Conservation (phyloP, 495 filamentous ascomycete genomes). For the Xanthoparmelia taractica region DNA sequence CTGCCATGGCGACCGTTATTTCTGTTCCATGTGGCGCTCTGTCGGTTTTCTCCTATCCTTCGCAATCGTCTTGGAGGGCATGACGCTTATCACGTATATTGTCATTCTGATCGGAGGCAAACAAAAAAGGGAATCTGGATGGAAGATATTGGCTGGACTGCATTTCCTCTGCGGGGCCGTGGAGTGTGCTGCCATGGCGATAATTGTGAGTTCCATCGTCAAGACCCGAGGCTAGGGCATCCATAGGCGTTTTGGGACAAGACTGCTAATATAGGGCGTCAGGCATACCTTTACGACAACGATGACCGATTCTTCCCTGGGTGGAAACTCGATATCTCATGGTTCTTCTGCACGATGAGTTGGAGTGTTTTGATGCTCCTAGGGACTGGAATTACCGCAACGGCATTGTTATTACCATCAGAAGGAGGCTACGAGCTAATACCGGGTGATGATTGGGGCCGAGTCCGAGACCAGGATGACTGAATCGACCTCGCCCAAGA, state of each 20-base stretch:
- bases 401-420: constrained; percentile 59
- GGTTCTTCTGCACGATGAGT: constrained; percentile 67
- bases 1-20: constrained; percentile 65
- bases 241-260: too few relatives aligned
- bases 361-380: constrained; percentile 58
- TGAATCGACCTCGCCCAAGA: neutral
- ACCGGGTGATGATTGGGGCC: constrained; percentile 31
- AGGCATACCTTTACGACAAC: constrained; percentile 78
- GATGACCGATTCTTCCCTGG: constrained; percentile 81
- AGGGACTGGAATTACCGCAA: constrained; percentile 52
- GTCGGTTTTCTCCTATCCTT: constrained; percentile 83
- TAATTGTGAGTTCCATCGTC: constrained; percentile 58
- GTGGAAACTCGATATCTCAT: constrained; percentile 73
- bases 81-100: constrained; percentile 63
- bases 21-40: constrained; percentile 87
- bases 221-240: neutral
- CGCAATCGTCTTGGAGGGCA: constrained; percentile 65
- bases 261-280: neutral
- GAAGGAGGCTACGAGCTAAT: constrained; percentile 84
- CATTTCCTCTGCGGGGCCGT: constrained; percentile 53
- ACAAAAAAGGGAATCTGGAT: constrained; percentile 62
- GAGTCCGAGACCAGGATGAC: neutral
- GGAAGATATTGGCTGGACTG: constrained; percentile 62
- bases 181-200: constrained; percentile 62
- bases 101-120: constrained; percentile 71